Conservation (phyloP, 2,329 filamentous ascomycete species). For the Epicoccum nigrum region DNA sequence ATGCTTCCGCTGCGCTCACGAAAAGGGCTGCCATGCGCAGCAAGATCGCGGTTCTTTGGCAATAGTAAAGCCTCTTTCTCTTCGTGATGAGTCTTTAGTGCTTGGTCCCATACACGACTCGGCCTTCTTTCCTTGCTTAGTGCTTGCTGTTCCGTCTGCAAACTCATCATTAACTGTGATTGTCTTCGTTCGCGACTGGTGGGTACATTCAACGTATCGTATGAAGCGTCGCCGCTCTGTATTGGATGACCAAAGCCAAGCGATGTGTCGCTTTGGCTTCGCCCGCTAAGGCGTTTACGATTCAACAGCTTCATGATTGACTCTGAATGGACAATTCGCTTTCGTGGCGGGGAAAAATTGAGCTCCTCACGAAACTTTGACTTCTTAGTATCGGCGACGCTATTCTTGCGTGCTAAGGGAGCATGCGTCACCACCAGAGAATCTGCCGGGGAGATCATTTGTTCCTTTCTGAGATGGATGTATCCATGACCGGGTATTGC, state of each 20-base stretch:
- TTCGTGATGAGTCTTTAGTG: constrained; percentile 45
- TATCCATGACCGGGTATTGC: constrained; percentile 19
- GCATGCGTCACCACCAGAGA: constrained; percentile 9
- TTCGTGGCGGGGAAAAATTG: constrained; percentile 38
- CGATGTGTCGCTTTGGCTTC: constrained; percentile 43
- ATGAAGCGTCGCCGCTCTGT: constrained; percentile 27
- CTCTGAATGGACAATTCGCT: constrained; percentile 29
- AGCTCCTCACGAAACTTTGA: constrained; percentile 48
- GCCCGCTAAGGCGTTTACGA: constrained; percentile 33
- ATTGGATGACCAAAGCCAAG: constrained; percentile 18
- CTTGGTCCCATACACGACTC: constrained; percentile 44
- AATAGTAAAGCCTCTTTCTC: constrained; percentile 45
- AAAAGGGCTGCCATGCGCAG: constrained; percentile 35
- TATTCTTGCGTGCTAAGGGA: constrained; percentile 32
- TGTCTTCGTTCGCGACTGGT: constrained; percentile 30
- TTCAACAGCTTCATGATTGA: constrained; percentile 42
- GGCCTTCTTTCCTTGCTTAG: constrained; percentile 30
- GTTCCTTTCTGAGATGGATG: constrained; percentile 13
- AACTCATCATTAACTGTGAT: constrained; percentile 39
- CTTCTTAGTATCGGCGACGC: constrained; percentile 39
- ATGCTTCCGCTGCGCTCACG: constrained; percentile 41
- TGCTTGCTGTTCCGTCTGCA: constrained; percentile 37
- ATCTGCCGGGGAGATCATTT: background rate
- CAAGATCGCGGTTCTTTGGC: constrained; percentile 38
- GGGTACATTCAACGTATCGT: constrained; percentile 22